A percentile compares a stretch with the other conserved stretches of the same genome.
phyloP scores from a whole-genome alignment of 1,284 basidiomycete genomes.

The Coriolopsis trogii region DNA sequence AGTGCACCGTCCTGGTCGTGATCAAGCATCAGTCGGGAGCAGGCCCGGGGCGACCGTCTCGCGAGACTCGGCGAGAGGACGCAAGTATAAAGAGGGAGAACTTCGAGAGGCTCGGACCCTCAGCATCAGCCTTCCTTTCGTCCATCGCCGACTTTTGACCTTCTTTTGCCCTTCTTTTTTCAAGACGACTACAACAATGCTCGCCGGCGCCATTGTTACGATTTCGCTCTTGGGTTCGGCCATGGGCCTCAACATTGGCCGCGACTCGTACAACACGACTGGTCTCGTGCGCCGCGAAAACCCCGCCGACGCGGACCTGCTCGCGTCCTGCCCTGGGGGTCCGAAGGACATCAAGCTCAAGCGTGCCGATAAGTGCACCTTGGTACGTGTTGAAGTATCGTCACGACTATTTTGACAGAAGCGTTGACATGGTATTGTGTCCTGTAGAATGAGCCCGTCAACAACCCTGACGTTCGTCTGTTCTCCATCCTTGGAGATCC shows the following conservation, averaged over 20 bases:
- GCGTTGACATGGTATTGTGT: not conserved
- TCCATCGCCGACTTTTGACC: too few relatives aligned
- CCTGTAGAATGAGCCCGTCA: constrained; percentile 3
- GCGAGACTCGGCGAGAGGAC: too few relatives aligned
- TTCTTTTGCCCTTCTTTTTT: too few relatives aligned
- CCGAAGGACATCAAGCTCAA: not conserved
- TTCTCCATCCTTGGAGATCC: constrained; percentile 5
- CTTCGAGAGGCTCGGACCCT: too few relatives aligned
- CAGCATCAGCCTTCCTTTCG: too few relatives aligned
- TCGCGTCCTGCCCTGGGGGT: constrained; percentile 7
- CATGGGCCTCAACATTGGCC: not conserved
- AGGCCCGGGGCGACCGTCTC: too few relatives aligned
- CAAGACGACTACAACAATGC: too few relatives aligned
- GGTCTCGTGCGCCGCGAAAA: not conserved
- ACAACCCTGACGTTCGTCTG: constrained; percentile 1
- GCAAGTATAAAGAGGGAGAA: too few relatives aligned
- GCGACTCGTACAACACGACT: not conserved
- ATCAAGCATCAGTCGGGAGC: too few relatives aligned
- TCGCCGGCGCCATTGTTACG: too few relatives aligned
- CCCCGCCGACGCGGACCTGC: not conserved
- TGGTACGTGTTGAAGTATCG: not conserved
- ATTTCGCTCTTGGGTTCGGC: too few relatives aligned
- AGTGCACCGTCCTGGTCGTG: not conserved
- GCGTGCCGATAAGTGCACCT: constrained; percentile 2
- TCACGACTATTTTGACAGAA: not conserved